Evolutionary conservation across 345 rosid species (phyloP), one percentile per base, ranked within the genome.

Genomic region (thale cress (Arabidopsis thaliana)): DNA sequence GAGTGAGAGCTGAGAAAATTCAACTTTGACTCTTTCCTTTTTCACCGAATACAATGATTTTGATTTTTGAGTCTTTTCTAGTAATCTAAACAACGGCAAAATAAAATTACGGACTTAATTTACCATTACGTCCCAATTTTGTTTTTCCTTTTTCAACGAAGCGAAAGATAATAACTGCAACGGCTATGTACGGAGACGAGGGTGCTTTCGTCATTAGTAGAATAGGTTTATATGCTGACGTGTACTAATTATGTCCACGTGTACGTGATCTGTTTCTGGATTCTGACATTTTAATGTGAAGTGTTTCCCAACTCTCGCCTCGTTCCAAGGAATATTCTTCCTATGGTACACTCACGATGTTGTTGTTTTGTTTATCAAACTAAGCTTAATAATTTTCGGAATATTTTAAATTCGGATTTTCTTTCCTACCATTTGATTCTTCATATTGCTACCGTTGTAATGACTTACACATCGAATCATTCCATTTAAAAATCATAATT

Each of bases 261-360:
- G 80, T 71, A 57, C 76, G 11, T 71, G 55, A 77, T 48, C 65
- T 44, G 65, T 44, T 68, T 69, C 10, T 40, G 2, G 58, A 41
- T 44, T 44, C 71, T 76, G 80, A 76, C 75, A 69, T 46, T 57
- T 34, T 24, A 61, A 78, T 63, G 75, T 73, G 61, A 20, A 45
- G 73, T 30, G 78, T 75, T 76, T 72, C 72, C 80, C 66, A 48
- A 48, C 76, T 64, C 52, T 46, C 6, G 66, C 77, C 77, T 78
- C 81, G 81, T 78, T 78, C 51, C 62, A 73, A 58, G 74, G 74
- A 73, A 81, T 81, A 77, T 84, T 74, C 67, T 76, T 76, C 65
- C 63, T 69, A 74, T 59, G 13, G 74, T 69, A 77, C 79, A 71
- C 86, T 80, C 80, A 73, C 63, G 25, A 36, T 38, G 3, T 70